Evolutionary conservation across 768 basidiomycete species (phyloP), one percentile per base, ranked within the genome.

Genomic region (Strobilomyces dryophilus): DNA sequence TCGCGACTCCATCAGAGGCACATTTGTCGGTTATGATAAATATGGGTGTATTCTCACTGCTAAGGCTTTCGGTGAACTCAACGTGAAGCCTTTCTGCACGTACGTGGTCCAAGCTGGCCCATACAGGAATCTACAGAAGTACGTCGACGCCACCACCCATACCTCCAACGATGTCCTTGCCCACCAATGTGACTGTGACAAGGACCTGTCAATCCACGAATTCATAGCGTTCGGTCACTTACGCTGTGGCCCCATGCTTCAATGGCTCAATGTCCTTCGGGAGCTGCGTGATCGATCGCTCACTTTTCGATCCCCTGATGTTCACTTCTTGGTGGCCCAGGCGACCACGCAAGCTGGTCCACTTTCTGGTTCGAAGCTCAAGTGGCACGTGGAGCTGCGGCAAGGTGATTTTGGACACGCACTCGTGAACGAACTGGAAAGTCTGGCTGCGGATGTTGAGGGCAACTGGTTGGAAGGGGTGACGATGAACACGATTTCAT

Each of bases 301-400:
- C 49, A 71, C 67, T 8, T 75, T 83, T 51, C 63, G 67, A 21
- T 49, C 59, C 8, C 64, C 67, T 1, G 75, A 73, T 12, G 75
- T 82, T 0, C 70, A 78, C 52, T 49, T 68, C 0, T 65, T 82
- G 1, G 26, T 82, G 2, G 65, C 61, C 8, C 81, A 80, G 49
- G 68, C 79, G n/a, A 69, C 68, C 2, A 74, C 69, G 52, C 77
- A 82, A 53, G 63, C 74, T 2, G 78, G 78, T 32, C 65, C 62
- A 0, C n/a, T 62, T 6, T 53, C 43, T 3, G 39, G 50, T 1
- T 49, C 18, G 14, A 45, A 37, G 15, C 52, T 66, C 45, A 63
- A 58, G 18, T 80, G 76, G 74, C 81, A 82, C 53, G 34, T 49
- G 2, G 73, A 78, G 14, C 60, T 78, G 5, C 47, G 46, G 2